phyloP scores from a whole-genome alignment of 2,329 filamentous ascomycete species.

The Pseudogymnoascus sp. region DNA sequence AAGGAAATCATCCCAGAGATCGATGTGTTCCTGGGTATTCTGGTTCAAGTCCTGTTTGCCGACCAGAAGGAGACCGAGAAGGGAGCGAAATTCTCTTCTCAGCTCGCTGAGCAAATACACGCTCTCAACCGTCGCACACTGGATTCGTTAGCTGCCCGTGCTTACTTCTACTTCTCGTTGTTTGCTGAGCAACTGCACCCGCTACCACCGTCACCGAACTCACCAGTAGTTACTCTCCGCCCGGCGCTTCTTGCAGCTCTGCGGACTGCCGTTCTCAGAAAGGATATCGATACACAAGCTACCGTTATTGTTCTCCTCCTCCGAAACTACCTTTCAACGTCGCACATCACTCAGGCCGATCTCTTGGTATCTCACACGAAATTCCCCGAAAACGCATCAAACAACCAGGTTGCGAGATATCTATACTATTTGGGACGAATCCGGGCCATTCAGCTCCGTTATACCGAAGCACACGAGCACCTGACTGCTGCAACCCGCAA shows the following conservation, averaged over 20 bases:
- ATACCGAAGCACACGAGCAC: constrained; percentile 94
- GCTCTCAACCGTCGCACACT: constrained; percentile 86
- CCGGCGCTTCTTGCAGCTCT: constrained; percentile 81
- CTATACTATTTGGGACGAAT: constrained; percentile 96
- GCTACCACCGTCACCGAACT: constrained; percentile 80
- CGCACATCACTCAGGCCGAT: constrained; percentile 94
- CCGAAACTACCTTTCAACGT: constrained; percentile 91
- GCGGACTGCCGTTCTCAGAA: constrained; percentile 89
- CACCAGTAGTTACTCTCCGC: constrained; percentile 78
- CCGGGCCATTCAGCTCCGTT: constrained; percentile 89
- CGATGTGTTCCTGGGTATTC: constrained; percentile 80
- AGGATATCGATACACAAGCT: constrained; percentile 95
- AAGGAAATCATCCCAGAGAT: constrained; percentile 82
- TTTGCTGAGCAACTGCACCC: constrained; percentile 90
- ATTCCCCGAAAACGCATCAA: constrained; percentile 88
- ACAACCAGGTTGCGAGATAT: constrained; percentile 96
- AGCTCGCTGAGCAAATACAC: constrained; percentile 77
- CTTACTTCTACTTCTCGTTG: constrained; percentile 96
- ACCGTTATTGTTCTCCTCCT: constrained; percentile 91
- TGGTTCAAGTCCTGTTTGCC: constrained; percentile 80
- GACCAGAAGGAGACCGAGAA: constrained; percentile 75
- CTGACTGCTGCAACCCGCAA: constrained; percentile 90
- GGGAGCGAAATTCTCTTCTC: constrained; percentile 77
- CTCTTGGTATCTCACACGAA: constrained; percentile 91
- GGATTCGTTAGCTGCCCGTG: constrained; percentile 87